Evolutionary conservation across 164 flowering plant genomes (phyloP).

Genomic region (Umbilicus rupestris): DNA sequence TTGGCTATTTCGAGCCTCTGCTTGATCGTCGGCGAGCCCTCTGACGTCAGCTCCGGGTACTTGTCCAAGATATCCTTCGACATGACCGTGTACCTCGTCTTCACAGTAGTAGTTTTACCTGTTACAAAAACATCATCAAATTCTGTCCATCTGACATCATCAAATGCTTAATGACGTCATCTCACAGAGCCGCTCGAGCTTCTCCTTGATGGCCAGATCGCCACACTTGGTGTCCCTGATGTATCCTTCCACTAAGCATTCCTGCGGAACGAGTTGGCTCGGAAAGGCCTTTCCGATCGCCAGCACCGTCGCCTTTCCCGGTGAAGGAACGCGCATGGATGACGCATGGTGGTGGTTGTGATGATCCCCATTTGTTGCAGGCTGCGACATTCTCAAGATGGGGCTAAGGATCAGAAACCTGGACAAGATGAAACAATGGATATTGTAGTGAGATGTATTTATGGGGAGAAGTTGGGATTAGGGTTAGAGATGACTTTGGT

Average conservation of each 20-base stretch:
- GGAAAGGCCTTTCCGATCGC: conserved; percentile 97
- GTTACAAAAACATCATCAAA: too few species aligned
- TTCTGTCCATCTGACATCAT: too few species aligned
- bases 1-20: conserved; percentile 76
- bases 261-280: conserved; percentile 90
- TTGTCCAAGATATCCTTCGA: conserved; percentile 73
- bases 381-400: too few species aligned
- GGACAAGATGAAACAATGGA: too few species aligned
- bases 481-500: too few species aligned
- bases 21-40: conserved; percentile 68
- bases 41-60: conserved; percentile 75
- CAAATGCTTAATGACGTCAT: background rate
- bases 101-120: conserved; percentile 93
- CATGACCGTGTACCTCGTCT: conserved; percentile 94
- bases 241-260: conserved; percentile 83
- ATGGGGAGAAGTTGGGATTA: too few species aligned
- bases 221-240: conserved; percentile 83
- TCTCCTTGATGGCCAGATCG: conserved; percentile 76
- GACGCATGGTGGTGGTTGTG: background rate
- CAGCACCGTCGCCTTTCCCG: conserved; percentile 67
- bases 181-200: conserved; percentile 76
- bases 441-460: too few species aligned
- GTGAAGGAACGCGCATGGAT: conserved; percentile 13
- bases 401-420: too few species aligned
- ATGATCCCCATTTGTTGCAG: background rate